Evolutionary conservation across 2,329 filamentous ascomycete species (phyloP).

Genomic region (Graphilbum fragrans): DNA sequence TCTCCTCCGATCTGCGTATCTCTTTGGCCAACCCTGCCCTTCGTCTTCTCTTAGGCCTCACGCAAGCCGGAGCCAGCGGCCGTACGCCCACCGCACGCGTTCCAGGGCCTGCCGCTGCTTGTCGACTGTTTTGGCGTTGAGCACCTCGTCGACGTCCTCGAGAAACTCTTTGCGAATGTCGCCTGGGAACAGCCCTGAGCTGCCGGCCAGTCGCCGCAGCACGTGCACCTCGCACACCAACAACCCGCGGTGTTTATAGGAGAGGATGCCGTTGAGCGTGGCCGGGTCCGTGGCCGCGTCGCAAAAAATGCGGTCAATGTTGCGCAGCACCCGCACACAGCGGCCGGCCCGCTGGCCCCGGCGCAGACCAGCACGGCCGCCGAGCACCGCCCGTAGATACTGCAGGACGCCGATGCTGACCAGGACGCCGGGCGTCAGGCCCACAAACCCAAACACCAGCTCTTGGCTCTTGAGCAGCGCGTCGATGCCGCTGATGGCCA

Average conservation of each 20-base stretch:
- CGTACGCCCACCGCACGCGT: conserved; percentile 83
- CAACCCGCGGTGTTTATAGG: conserved; percentile 86
- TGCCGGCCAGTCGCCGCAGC: conserved; percentile 52
- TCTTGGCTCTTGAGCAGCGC: conserved; percentile 91
- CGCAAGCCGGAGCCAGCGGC: conserved; percentile 48
- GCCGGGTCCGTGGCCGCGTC: conserved; percentile 41
- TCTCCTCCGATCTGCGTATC: too few species aligned
- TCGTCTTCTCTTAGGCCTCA: not conserved
- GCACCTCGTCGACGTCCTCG: conserved; percentile 76
- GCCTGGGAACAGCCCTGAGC: conserved; percentile 51
- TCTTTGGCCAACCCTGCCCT: not conserved
- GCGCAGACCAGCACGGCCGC: conserved; percentile 55
- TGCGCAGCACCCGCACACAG: conserved; percentile 68
- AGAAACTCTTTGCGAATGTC: conserved; percentile 74
- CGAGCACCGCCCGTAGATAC: conserved; percentile 60
- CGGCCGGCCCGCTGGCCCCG: conserved; percentile 54
- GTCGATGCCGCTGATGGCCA: conserved; percentile 93
- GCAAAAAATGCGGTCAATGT: conserved; percentile 72
- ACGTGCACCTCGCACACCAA: conserved; percentile 83
- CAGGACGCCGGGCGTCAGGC: conserved; percentile 83
- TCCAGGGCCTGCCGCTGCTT: conserved; percentile 69
- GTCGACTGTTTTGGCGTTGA: conserved; percentile 69
- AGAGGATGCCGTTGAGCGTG: conserved; percentile 60
- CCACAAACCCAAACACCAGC: conserved; percentile 94
- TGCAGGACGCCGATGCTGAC: conserved; percentile 64